Percentiles rank a stretch among this genome's conserved stretches.
Evolutionary conservation across 495 filamentous ascomycete species (phyloP).

Genomic region (Pseudomonodictys pantanalensis): DNA sequence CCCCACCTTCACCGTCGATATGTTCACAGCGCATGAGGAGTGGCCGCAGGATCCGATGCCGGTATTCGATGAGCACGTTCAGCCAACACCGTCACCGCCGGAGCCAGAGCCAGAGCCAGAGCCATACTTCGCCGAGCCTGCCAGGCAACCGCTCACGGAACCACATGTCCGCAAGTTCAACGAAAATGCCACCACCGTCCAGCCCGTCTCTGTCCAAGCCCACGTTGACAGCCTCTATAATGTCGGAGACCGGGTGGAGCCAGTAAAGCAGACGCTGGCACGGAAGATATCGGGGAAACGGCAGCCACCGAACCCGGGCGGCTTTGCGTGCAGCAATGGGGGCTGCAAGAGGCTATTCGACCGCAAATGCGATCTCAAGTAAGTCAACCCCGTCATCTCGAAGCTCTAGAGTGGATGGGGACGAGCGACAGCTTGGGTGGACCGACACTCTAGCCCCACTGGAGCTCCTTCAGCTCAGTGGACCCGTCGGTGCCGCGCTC

Average conservation of each 20-base stretch:
- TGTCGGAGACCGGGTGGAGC: conserved; percentile 18
- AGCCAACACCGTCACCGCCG: no score
- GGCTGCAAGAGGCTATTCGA: conserved; percentile 17
- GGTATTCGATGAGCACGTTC: not conserved
- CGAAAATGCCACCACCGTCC: conserved; percentile 22
- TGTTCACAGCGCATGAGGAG: conserved; percentile 22
- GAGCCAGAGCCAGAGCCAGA: not conserved
- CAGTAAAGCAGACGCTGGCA: not conserved
- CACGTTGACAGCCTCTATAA: conserved; percentile 19
- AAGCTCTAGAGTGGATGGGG: not conserved
- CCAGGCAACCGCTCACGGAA: conserved; percentile 8
- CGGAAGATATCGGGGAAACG: not conserved
- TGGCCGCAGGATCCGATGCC: conserved; percentile 19
- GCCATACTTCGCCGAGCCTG: not conserved
- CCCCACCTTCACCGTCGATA: conserved; percentile 10
- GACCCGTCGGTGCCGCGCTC: no score
- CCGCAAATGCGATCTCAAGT: conserved; percentile 31
- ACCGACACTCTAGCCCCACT: no score
- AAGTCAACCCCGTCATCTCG: not conserved
- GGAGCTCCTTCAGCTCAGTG: no score
- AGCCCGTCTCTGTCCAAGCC: conserved; percentile 7
- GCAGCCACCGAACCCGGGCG: conserved; percentile 15
- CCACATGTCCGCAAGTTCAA: conserved; percentile 4
- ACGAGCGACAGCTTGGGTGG: no score
- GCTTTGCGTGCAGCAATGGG: conserved; percentile 14